Evolutionary conservation across 2,329 filamentous ascomycete species (phyloP), one percentile per base, ranked within the genome.

Genomic region (Penicillium sp.): DNA sequence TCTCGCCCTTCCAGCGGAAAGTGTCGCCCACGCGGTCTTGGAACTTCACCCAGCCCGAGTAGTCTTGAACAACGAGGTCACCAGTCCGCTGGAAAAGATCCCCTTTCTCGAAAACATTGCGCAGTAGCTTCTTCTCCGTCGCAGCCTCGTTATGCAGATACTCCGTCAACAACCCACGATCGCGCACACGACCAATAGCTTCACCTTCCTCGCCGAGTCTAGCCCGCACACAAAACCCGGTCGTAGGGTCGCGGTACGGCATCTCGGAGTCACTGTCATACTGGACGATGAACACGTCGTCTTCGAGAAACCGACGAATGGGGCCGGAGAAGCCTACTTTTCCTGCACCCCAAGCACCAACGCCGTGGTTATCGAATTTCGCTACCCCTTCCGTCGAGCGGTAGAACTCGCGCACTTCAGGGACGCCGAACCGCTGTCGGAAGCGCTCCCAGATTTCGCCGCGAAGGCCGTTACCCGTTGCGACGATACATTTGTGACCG

Each of bases 381-480:
- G 68, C 67, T 1, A 72, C 45, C 2, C 71, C 72, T 39, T 75
- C 72, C 0, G 71, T 75, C 3, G 68, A 70, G 3, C 70, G 60
- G 43, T 74, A 75, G 44, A 74, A 73, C 43, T 75, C 72, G 6
- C 70, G 61, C 27, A 75, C 67, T 50, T 74, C 71, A 2, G 63
- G 60, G 1, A 75, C 62, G 0, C 54, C 59, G 46, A 72, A 74
- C 2, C 70, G 59, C 14, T 62, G 46, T 21, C 63, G 65, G 56
- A 75, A 74, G 23, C 60, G 65, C 32, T 71, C 64, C 72, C 72
- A 75, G 29, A 75, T 71, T 36, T 75, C 72, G 0, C 58, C 63
- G 2, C 70, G 63, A 7, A 76, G 51, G 1, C 73, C 73, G 35
- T 76, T 76, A 0, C 73, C 73, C n/a, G 54, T 52, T 3, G 69